Base-by-base conservation (phyloP, 176 grass and related monocot species). In the Musa beccarii region DNA sequence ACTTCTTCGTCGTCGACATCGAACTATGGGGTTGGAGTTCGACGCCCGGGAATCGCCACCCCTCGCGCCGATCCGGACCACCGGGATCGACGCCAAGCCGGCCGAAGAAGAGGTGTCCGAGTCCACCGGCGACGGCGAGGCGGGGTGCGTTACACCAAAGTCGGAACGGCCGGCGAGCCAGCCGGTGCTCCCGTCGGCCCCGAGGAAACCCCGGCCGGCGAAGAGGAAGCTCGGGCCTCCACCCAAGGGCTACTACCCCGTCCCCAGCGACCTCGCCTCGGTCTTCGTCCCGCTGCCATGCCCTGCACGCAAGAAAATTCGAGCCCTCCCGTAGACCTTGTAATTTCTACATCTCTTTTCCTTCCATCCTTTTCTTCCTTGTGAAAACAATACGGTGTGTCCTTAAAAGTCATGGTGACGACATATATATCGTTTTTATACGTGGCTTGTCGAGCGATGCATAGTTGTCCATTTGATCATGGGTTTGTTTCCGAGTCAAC, bases 111-210 rank as follows among this genome's bases (percentile, higher is more conserved):
- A 52, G 68, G 49, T 1, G 63, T 59, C 10, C 51, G 59, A 10
- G 59, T 15, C 34, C 57, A 57, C 12, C 22, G 7, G 14, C 59
- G 7, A 13, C 10, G 19, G 9, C 0, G 76, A 81, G 49, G 71
- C 61, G 4, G 77, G 69, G 63, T 96, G 86, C 74, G 70, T 59
- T 9, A 98, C 94, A 6, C 94, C 94, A 13, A 92, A 81, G 43
- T 79, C 82, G 49, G 75, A 71, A 0, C 73, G 79, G 2, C 75
- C 79, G 64, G 21, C 68, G 11, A 63, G 73, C 73, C 85, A 5
- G 61, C 70, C 2, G 19, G 81, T 80, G 70, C 90, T 89, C 77
- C 93, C 93, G 3, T 82, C 89, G 11, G 83, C 93, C 1, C 93
- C 93, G 1, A 76, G 84, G 78, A 96, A 87, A 74, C 80, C 79